Base-by-base conservation (phyloP, 441 rosid genomes). In the Corymbia calophylla region DNA sequence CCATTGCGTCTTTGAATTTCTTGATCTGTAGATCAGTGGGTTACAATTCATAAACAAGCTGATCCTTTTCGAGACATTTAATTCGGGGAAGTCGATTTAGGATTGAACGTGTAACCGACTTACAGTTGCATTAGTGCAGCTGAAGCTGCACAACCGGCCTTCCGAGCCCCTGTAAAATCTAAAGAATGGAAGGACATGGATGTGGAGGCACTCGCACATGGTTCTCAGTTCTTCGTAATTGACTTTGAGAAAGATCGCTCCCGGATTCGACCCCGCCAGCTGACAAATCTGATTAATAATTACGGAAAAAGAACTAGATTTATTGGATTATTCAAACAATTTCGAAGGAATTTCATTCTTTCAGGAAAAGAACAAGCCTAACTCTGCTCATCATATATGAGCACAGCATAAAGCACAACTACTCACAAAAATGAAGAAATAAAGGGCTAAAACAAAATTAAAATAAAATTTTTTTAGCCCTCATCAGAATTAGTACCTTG, bases 101-200 rank as follows among this genome's bases (percentile, higher is more conserved):
- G n/a, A 73, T 73, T 27, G 16, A 12, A 77, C 19, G 84, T 12
- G 21, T 39, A 55, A 6, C 87, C 2, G 48, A 87, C 95, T 94
- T 89, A 96, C 98, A 1, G 97, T 95, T 13, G 97, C 89, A 91
- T 89, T 93, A 7, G 97, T 94, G 92, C 97, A 95, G 93, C 97
- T 95, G 88, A 95, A 96, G 91, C 96, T 95, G 86, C 96, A 93
- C 0, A 94, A 66, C 32, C 92, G 95, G 2, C 97, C 97, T 39
- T 95, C 92, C 2, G 96, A 90, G 47, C 98, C 98, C 91, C 98
- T 92, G 27, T 95, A 96, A 88, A 97, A 93, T 68, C 95, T 93
- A 7, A 97, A 97, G 92, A 97, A 96, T 19, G 99, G 98, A n/a
- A 97, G 94, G 31, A 97, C 98, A 54, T 94, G 96, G 89, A 96